These are phyloP conservation scores for Benincasa hispida DNA, from an alignment of 306 rosid species.

Conservation along the genomic window DNA sequence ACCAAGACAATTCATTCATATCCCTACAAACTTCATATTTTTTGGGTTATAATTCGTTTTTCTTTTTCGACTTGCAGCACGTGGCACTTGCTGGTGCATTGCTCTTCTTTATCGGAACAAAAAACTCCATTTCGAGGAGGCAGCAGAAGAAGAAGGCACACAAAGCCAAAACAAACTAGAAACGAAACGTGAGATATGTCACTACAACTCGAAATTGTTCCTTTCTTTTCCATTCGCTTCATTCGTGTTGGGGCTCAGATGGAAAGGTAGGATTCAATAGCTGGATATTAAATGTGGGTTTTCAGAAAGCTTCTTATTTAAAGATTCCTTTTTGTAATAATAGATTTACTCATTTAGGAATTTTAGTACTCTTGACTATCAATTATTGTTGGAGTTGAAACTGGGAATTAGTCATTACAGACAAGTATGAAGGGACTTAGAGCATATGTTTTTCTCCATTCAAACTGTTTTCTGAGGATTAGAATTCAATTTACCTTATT, in stretches of 20 bases:
- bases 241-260: background rate
- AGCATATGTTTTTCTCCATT: background rate
- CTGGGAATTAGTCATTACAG: background rate
- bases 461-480: background rate
- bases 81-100: slow-evolving; percentile 68
- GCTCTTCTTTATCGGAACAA: slow-evolving; percentile 73
- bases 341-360: background rate
- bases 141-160: slow-evolving; percentile 58
- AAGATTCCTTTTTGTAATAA: slow-evolving; percentile 1
- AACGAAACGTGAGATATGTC: background rate
- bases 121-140: slow-evolving; percentile 52
- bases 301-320: background rate
- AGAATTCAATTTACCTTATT: background rate
- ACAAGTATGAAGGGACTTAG: background rate
- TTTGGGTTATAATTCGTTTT: background rate
- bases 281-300: background rate
- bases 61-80: slow-evolving; percentile 25
- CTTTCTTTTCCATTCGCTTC: background rate
- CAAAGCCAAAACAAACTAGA: slow-evolving; percentile 51
- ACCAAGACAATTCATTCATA: background rate
- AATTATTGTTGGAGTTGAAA: background rate
- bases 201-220: background rate
- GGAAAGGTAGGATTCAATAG: background rate
- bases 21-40: background rate
- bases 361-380: background rate